Evolutionary conservation across 441 rosid species (phyloP), one percentile per base, ranked within the genome.

Genomic region (Pelargonium fulgidum): DNA sequence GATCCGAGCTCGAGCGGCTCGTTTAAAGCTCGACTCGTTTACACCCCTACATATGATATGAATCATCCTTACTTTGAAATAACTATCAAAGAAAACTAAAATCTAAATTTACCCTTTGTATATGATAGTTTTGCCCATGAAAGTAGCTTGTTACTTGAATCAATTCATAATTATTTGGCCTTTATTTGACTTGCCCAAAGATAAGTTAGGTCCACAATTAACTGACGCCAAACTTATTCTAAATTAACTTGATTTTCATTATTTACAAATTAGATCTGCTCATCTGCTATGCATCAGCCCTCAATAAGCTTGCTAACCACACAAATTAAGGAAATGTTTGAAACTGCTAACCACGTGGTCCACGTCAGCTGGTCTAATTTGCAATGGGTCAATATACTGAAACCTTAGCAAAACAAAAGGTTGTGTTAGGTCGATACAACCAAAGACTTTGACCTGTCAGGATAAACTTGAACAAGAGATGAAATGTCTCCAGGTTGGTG

Each of bases 401-500:
- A 48, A 3, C n/a, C n/a, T 48, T 48, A 13, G 14, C 54, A 48
- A 42, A 68, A 58, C 12, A 52, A 12, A 12, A 17, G 39, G n/a
- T 19, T 59, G 36, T 14, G 29, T 64, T 70, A 26, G 24, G 73
- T 45, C 69, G 62, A 42, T 50, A n/a, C 54, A 13, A n/a, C 1
- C 17, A 4, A 61, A 44, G 22, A 41, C 70, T 48, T 69, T 16
- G 50, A 48, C 54, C n/a, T 61, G 29, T 48, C n/a, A 14, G 14
- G 54, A 13, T 48, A 62, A 70, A 47, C 58, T 47, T 71, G 59
- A 69, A 71, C 52, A 20, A 59, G 69, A 68, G 50, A 70, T 58
- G 66, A 45, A 73, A 54, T 68, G 62, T 45, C 67, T 84, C 69
- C 83, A 90, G 98, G 96, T 93, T 81, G 98, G 97, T 72, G 97